These are phyloP conservation scores for Fremontodendron californicum DNA, from an alignment of 345 rosid genomes.

Conservation along the genomic window DNA sequence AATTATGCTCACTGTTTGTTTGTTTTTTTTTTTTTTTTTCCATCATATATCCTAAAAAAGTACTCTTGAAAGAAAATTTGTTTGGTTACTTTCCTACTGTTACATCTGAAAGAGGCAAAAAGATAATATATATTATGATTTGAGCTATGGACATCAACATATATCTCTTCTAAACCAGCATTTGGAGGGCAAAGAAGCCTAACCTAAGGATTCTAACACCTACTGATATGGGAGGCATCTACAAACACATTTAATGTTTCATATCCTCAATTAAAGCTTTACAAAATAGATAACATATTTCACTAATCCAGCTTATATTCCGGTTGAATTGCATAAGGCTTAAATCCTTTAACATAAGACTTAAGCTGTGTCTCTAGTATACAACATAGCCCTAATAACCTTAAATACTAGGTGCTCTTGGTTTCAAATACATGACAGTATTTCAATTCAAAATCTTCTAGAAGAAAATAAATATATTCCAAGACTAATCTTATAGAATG, in stretches of 20 bases:
- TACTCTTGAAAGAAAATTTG: background rate
- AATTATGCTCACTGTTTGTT: background rate
- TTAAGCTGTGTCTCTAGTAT: background rate
- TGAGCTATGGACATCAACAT: background rate
- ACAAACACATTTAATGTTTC: background rate
- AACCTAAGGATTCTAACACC: background rate
- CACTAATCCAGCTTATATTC: background rate
- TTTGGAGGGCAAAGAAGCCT: background rate
- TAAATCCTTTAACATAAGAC: background rate
- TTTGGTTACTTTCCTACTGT: background rate
- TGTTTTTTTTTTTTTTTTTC: background rate
- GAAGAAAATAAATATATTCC: background rate
- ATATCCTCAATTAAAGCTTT: background rate
- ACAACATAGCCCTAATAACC: background rate
- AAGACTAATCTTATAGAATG: background rate
- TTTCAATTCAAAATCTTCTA: background rate
- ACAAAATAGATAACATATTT: background rate
- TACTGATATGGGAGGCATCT: background rate
- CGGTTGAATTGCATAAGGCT: background rate
- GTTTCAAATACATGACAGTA: background rate
- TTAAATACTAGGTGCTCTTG: background rate
- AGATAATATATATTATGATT: background rate
- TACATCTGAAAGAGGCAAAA: background rate
- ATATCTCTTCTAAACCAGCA: background rate
- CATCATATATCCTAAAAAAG: background rate